Evolutionary conservation across 1,284 basidiomycete genomes (phyloP).

Genomic region (Marasmius sp.): DNA sequence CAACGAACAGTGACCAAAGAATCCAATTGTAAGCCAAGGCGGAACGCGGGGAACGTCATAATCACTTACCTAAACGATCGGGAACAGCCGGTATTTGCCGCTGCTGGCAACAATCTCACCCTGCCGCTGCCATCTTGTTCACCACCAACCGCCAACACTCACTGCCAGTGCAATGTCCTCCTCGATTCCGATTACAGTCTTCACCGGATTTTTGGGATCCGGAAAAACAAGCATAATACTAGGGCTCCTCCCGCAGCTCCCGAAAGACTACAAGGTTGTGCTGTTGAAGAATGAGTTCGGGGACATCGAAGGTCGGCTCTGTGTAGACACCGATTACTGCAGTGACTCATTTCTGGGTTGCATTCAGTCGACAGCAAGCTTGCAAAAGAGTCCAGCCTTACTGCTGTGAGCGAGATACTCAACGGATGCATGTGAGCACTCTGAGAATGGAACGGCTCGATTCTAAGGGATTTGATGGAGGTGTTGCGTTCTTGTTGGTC

Average conservation of each 20-base stretch:
- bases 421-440: slow-evolving; percentile 84
- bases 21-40: not conserved
- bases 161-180: slow-evolving; percentile 2
- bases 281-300: slow-evolving; percentile 90
- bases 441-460: not conserved
- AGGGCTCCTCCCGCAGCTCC: slow-evolving; percentile 76
- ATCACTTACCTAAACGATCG: too few relatives aligned
- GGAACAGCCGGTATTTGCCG: too few relatives aligned
- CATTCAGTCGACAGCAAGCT: slow-evolving; percentile 81
- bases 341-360: not conserved
- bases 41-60: not conserved
- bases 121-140: not conserved
- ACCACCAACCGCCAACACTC: not conserved
- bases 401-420: slow-evolving; percentile 86
- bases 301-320: slow-evolving; percentile 66
- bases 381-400: slow-evolving; percentile 77
- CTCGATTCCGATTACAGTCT: slow-evolving; percentile 79
- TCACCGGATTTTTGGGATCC: slow-evolving; percentile 81
- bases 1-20: not conserved
- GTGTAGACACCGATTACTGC: not conserved
- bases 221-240: slow-evolving; percentile 81
- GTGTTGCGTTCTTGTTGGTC: slow-evolving; percentile 89
- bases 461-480: slow-evolving; percentile 34
- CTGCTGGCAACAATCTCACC: too few relatives aligned
- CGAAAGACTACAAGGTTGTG: slow-evolving; percentile 81